Percentiles rank a stretch among this genome's conserved stretches.
Conservation (phyloP, 148 eudicot genomes). For the Fagopyrum esculentum region DNA sequence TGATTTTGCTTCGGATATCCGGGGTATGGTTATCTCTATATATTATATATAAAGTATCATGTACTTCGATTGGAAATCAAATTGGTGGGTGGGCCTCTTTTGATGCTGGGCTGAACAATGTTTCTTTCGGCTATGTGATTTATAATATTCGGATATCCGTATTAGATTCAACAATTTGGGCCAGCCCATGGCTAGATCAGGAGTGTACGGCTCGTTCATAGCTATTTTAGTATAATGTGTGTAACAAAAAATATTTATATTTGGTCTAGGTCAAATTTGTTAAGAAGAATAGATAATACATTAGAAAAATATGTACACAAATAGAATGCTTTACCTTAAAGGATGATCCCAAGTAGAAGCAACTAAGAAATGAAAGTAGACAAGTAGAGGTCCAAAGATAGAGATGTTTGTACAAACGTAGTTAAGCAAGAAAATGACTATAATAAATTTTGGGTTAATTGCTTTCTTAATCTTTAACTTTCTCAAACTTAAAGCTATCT, state of each 20-base stretch:
- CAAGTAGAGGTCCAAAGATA: neutral
- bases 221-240: neutral
- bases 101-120: too few relatives aligned
- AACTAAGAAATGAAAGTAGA: neutral
- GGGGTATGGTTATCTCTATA: too few relatives aligned
- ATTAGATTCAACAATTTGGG: too few relatives aligned
- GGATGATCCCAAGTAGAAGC: constrained; percentile 4
- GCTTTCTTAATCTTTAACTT: constrained; percentile 3
- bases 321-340: neutral
- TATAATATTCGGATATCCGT: too few relatives aligned
- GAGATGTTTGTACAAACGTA: constrained; percentile 3
- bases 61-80: neutral
- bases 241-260: neutral
- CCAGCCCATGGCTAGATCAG: too few relatives aligned
- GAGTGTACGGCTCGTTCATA: too few relatives aligned
- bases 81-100: too few relatives aligned
- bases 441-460: neutral
- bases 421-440: neutral
- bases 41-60: too few relatives aligned
- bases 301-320: neutral
- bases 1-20: too few relatives aligned
- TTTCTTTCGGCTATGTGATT: too few relatives aligned
- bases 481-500: constrained; percentile 9
- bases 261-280: neutral
- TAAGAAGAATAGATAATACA: neutral